phyloP scores from a whole-genome alignment of 306 rosid genomes.

The Prosopis cineraria region DNA sequence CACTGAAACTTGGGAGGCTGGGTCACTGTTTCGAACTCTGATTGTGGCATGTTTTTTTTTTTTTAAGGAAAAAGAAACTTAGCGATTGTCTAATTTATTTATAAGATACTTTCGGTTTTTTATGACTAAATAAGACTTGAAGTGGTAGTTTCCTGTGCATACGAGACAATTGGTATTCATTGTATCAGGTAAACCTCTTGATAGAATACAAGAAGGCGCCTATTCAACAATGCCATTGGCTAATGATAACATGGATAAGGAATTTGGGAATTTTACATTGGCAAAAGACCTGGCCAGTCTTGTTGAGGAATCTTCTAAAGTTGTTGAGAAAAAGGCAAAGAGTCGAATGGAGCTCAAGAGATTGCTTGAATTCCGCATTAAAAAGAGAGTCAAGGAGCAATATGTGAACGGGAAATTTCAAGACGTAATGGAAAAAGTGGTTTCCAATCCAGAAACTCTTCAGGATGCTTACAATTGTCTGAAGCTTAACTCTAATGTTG shows the following conservation, averaged over 20 bases:
- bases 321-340: constrained; percentile 39
- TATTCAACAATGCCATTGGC: constrained; percentile 37
- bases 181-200: constrained; percentile 35
- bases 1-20: background rate
- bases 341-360: constrained; percentile 74
- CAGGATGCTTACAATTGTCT: constrained; percentile 70
- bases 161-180: background rate
- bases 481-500: constrained; percentile 66
- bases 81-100: background rate
- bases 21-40: background rate
- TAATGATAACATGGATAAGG: constrained; percentile 23
- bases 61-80: background rate
- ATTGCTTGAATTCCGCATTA: constrained; percentile 57
- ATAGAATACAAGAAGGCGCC: constrained; percentile 9
- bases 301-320: constrained; percentile 50
- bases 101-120: background rate
- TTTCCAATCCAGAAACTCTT: constrained; percentile 73
- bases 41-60: background rate
- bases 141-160: background rate
- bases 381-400: constrained; percentile 77
- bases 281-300: constrained; percentile 71
- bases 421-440: constrained; percentile 60
- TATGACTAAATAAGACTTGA: background rate
- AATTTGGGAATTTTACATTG: constrained; percentile 41
- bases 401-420: constrained; percentile 64